These are phyloP conservation scores for Adansonia gregorii DNA, from an alignment of 441 rosid species.

Conservation along the genomic window DNA sequence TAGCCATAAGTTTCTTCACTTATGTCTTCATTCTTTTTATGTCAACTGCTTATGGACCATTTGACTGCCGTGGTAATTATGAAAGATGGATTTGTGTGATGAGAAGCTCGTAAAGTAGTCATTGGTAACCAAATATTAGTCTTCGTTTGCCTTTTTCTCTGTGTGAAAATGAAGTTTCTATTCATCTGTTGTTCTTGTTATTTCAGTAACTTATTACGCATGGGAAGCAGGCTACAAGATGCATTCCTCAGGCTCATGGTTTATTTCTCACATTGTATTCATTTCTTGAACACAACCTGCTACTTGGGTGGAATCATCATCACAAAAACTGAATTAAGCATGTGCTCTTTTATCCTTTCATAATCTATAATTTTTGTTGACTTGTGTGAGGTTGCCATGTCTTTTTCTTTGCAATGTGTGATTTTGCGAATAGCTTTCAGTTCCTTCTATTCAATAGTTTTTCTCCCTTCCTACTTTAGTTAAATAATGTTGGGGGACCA, in stretches of 20 bases:
- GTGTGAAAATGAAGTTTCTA: not conserved
- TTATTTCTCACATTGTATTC: not conserved
- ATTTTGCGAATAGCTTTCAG: slow-evolving; percentile 20
- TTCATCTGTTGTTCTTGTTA: slow-evolving; percentile 12
- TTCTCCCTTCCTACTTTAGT: not conserved
- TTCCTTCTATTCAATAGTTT: not conserved
- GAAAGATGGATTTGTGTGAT: slow-evolving; percentile 4
- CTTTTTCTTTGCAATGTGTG: not conserved
- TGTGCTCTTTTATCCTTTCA: slow-evolving; percentile 5
- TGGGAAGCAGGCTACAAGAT: not conserved
- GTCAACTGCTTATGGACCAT: not conserved
- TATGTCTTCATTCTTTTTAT: not conserved
- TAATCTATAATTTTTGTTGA: not conserved
- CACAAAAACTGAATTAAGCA: not conserved
- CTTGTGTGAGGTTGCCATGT: not conserved
- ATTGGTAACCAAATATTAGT: not conserved
- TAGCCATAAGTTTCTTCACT: not conserved
- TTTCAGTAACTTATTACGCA: not conserved
- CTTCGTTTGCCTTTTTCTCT: not conserved
- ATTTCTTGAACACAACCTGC: not conserved
- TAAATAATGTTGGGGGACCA: slow-evolving; percentile 39
- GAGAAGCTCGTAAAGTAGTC: not conserved
- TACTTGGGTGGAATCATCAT: not conserved
- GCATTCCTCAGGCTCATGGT: not conserved
- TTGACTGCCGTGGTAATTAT: not conserved